These are phyloP conservation scores for Tilletia indica DNA, from an alignment of 1,284 basidiomycete genomes.

Conservation along the genomic window DNA sequence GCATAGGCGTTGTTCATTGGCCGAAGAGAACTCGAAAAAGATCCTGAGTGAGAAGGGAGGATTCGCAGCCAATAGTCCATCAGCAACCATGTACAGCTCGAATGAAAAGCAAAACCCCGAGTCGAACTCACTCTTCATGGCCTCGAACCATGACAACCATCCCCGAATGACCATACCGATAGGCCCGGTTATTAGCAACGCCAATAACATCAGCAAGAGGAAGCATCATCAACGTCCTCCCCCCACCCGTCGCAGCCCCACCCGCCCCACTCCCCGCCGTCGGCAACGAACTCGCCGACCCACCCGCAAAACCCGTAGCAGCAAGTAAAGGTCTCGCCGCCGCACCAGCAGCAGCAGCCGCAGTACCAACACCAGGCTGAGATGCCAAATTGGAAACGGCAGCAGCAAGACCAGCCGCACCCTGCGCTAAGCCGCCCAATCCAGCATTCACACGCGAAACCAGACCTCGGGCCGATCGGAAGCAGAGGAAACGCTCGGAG, in stretches of 20 bases:
- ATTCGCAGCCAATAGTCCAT: too few species aligned
- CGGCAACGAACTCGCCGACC: background rate
- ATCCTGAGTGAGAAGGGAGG: slow-evolving; percentile 55
- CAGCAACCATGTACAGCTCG: too few species aligned
- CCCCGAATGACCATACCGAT: slow-evolving; percentile 82
- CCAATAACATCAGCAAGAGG: slow-evolving; percentile 84
- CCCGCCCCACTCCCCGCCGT: slow-evolving; percentile 10
- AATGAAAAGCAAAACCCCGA: background rate
- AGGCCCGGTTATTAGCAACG: slow-evolving; percentile 78
- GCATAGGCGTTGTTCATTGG: slow-evolving; percentile 75
- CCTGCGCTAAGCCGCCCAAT: background rate
- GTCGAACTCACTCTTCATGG: slow-evolving; percentile 70
- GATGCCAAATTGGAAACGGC: slow-evolving; percentile 34
- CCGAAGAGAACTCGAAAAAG: slow-evolving; percentile 85
- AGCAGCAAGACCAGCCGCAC: slow-evolving; percentile 10
- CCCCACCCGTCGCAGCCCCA: slow-evolving; percentile 19
- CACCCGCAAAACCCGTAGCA: background rate
- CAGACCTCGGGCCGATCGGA: slow-evolving; percentile 30
- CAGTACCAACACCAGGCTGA: slow-evolving; percentile 27
- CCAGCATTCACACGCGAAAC: slow-evolving; percentile 10
- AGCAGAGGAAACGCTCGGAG: slow-evolving; percentile 40
- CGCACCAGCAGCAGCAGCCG: background rate
- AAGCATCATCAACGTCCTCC: slow-evolving; percentile 75
- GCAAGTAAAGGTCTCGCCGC: background rate
- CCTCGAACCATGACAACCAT: slow-evolving; percentile 87